phyloP scores from a whole-genome alignment of 805 yeast genomes.

The Candida morakotiae region DNA sequence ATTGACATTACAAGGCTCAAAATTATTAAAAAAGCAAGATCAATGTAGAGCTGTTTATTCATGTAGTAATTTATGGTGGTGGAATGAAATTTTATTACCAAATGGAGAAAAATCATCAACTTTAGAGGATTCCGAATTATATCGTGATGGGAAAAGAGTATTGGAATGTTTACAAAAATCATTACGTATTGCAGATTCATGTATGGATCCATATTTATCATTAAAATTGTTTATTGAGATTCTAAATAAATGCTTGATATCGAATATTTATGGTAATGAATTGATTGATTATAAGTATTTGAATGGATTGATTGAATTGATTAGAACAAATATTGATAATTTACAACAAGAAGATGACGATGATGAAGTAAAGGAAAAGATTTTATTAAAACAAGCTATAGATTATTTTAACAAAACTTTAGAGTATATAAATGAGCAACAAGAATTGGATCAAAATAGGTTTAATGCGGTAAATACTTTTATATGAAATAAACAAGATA shows the following conservation, averaged over 20 bases:
- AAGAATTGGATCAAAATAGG: conserved; percentile 58
- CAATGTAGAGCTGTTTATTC: conserved; percentile 88
- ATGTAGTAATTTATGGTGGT: conserved; percentile 95
- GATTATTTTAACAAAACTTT: conserved; percentile 62
- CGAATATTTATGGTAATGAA: conserved; percentile 74
- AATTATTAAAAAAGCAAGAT: conserved; percentile 84
- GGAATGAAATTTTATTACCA: conserved; percentile 50
- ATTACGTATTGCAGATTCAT: conserved; percentile 87
- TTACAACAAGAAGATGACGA: conserved; percentile 21
- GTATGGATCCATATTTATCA: conserved; percentile 73
- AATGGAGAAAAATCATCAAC: conserved; percentile 26
- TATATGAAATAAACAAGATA: no score
- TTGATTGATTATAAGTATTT: conserved; percentile 70
- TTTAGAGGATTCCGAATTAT: conserved; percentile 17
- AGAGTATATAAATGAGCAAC: conserved; percentile 64
- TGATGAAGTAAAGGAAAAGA: conserved; percentile 16
- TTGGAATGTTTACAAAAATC: conserved; percentile 89
- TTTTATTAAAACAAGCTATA: conserved; percentile 24
- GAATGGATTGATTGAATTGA: conserved; percentile 82
- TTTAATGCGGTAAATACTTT: conserved; percentile 48
- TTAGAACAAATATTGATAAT: conserved; percentile 58
- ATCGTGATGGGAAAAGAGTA: conserved; percentile 61
- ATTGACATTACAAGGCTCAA: conserved; percentile 83
- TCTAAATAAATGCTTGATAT: conserved; percentile 79
- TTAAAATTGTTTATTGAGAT: conserved; percentile 87